A percentile compares a stretch with the other conserved stretches of the same genome.
phyloP scores from a whole-genome alignment of 768 basidiomycete species.

The Mycena sanguinolenta region DNA sequence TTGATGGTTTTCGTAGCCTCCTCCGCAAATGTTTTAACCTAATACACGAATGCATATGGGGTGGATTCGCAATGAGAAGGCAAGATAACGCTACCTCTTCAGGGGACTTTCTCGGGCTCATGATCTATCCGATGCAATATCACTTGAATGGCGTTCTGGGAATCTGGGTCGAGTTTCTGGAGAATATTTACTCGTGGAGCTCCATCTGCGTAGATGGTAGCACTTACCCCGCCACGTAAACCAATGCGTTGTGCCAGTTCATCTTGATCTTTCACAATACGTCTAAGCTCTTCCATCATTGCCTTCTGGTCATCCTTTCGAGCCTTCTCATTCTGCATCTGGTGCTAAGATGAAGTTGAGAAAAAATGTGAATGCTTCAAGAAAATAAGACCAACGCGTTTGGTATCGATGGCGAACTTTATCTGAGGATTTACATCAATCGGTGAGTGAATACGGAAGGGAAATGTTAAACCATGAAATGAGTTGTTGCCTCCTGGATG shows the following conservation, averaged over 20 bases:
- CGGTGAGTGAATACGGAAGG: neutral
- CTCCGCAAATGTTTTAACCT: constrained; percentile 10
- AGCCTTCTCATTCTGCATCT: constrained; percentile 18
- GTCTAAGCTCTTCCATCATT: constrained; percentile 10
- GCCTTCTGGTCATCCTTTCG: constrained; percentile 13
- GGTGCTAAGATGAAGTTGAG: neutral
- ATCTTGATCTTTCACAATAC: constrained; percentile 13
- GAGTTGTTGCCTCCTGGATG: constrained; percentile 11
- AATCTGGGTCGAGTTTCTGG: constrained; percentile 10
- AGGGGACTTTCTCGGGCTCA: constrained; percentile 8
- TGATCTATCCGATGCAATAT: constrained; percentile 12
- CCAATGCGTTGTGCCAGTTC: constrained; percentile 11
- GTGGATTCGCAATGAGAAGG: neutral
- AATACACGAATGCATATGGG: neutral
- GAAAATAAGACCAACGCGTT: neutral
- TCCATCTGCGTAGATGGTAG: neutral
- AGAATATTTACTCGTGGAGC: neutral
- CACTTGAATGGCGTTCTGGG: constrained; percentile 6
- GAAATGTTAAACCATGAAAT: constrained; percentile 1
- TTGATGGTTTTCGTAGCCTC: constrained; percentile 14
- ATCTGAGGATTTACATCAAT: neutral
- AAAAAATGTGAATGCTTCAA: too few species aligned
- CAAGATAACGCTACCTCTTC: neutral
- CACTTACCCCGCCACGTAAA: constrained; percentile 3
- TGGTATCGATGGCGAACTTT: constrained; percentile 8